phyloP scores from a whole-genome alignment of 1,284 basidiomycete species.

The Cryptococcus depauperatus region DNA sequence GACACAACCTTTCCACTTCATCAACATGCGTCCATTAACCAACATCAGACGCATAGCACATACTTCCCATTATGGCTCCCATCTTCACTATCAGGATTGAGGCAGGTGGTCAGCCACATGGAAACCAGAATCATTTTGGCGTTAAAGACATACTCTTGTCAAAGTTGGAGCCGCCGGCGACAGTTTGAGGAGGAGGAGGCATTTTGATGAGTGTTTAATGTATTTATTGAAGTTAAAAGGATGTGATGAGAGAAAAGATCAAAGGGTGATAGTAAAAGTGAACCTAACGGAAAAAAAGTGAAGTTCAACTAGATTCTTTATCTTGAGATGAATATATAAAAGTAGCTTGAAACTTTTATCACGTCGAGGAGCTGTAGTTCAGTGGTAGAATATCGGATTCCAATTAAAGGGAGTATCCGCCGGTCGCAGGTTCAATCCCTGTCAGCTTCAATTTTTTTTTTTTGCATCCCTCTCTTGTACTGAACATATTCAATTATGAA shows the following conservation, averaged over 20 bases:
- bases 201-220: conserved; percentile 17
- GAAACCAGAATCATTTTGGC: not conserved
- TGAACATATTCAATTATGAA: not conserved
- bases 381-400: conserved; percentile 2
- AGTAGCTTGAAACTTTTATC: too few species aligned
- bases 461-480: not conserved
- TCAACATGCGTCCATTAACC: not conserved
- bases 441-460: not conserved
- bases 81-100: conserved; percentile 57
- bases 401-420: not conserved
- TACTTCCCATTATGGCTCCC: conserved; percentile 77
- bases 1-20: conserved; percentile 55
- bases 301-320: not conserved
- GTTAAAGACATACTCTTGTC: conserved; percentile 37
- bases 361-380: not conserved
- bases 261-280: not conserved
- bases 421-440: conserved; percentile 1
- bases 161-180: conserved; percentile 33
- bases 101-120: not conserved
- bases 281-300: not conserved
- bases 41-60: conserved; percentile 8
- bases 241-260: not conserved
- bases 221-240: not conserved
- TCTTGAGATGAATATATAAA: not conserved
- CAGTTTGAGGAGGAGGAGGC: conserved; percentile 41